Percentiles rank a stretch among this genome's conserved stretches.
phyloP scores from a whole-genome alignment of 2,329 filamentous ascomycete species.

The Aspergillus intermedius region DNA sequence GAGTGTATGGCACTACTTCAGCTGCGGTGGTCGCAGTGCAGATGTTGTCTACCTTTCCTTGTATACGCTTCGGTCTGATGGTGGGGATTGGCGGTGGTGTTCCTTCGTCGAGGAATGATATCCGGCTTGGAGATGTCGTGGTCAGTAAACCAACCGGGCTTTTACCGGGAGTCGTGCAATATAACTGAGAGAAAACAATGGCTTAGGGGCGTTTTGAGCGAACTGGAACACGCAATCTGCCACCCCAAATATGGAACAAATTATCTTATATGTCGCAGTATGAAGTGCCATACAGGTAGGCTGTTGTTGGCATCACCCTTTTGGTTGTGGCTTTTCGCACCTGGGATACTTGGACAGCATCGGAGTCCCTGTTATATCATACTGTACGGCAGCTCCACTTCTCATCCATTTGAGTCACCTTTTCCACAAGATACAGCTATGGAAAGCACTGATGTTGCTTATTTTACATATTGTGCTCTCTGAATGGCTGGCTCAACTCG shows the following conservation, averaged over 20 bases:
- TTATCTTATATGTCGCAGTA: no score
- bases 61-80: constrained; percentile 5
- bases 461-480: no score
- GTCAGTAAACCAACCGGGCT: not conserved
- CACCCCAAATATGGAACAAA: not conserved
- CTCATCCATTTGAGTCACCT: no score
- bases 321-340: no score
- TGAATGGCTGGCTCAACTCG: no score
- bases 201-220: constrained; percentile 2
- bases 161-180: constrained; percentile 5
- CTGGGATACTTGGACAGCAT: no score
- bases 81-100: constrained; percentile 9
- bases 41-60: constrained; percentile 5
- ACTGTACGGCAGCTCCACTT: no score
- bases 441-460: no score
- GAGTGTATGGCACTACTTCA: constrained; percentile 2
- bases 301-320: no score
- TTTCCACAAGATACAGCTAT: no score
- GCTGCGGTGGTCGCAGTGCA: constrained; percentile 4
- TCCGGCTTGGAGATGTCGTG: not conserved
- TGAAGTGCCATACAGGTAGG: no score
- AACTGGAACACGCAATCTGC: not conserved
- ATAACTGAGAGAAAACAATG: constrained; percentile 7
- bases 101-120: constrained; percentile 1
- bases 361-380: no score